Conservation (phyloP, 2,329 filamentous ascomycete genomes). For the Colletotrichum gigasporum region DNA sequence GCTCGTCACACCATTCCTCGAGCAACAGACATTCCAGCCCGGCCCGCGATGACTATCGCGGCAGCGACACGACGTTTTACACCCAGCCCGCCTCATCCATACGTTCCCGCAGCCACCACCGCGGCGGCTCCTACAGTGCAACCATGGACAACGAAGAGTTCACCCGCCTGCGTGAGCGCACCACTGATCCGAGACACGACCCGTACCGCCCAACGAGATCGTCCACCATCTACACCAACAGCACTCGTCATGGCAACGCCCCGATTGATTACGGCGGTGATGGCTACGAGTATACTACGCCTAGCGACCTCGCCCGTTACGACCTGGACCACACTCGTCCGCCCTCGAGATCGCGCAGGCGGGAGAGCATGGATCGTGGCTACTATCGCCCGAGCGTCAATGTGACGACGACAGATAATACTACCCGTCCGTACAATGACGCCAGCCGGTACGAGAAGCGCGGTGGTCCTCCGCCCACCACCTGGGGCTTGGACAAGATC, state of each 20-base stretch:
- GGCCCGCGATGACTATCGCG: constrained; percentile 59
- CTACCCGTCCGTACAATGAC: constrained; percentile 40
- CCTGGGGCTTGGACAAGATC: constrained; percentile 76
- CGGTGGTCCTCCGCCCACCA: constrained; percentile 72
- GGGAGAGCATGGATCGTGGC: constrained; percentile 64
- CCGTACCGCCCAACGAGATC: constrained; percentile 58
- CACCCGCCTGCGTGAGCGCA: constrained; percentile 57
- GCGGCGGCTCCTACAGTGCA: constrained; percentile 54
- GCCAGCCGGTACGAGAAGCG: constrained; percentile 48
- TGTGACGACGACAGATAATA: constrained; percentile 24
- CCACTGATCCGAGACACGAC: constrained; percentile 56
- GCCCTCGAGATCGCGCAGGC: constrained; percentile 50
- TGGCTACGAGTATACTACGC: constrained; percentile 72
- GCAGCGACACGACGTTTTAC: constrained; percentile 64
- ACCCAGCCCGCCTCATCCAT: constrained; percentile 67
- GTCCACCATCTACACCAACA: constrained; percentile 54
- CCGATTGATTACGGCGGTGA: constrained; percentile 65
- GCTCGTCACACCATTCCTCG: constrained; percentile 43
- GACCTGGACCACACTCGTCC: constrained; percentile 64
- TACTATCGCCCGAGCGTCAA: constrained; percentile 67
- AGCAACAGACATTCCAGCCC: constrained; percentile 55
- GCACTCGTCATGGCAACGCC: constrained; percentile 52
- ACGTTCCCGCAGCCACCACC: constrained; percentile 58
- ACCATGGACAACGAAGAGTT: constrained; percentile 62
- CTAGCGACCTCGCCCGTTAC: constrained; percentile 68